phyloP scores from a whole-genome alignment of 2,329 filamentous ascomycete species.

The Exophiala viscosa region DNA sequence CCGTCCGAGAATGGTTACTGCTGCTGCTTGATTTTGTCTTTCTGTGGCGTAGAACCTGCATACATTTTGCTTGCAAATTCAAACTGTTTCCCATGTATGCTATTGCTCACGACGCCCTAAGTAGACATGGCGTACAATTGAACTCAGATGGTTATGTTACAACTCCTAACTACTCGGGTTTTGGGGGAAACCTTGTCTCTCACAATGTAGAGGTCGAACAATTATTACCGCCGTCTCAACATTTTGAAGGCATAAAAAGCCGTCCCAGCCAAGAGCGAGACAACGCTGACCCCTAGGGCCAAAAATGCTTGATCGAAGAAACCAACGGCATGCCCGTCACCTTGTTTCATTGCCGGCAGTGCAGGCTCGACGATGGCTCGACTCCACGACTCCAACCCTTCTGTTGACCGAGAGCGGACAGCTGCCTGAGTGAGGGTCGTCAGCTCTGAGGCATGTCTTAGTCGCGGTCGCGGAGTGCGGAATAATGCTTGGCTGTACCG shows the following conservation, averaged over 20 bases:
- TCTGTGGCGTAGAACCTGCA: background rate
- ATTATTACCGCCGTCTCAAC: background rate
- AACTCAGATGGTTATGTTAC: background rate
- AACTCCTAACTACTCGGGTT: background rate
- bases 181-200: no score
- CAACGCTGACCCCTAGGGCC: background rate
- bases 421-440: background rate
- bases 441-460: conserved; percentile 1
- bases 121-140: no score
- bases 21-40: background rate
- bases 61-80: background rate
- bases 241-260: conserved; percentile 1
- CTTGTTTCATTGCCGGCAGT: conserved; percentile 37
- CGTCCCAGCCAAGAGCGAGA: background rate
- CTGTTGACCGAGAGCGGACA: background rate
- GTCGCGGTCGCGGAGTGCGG: conserved; percentile 6
- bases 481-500: conserved; percentile 4
- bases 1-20: background rate
- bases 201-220: background rate
- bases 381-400: conserved; percentile 3
- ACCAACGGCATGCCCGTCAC: conserved; percentile 36
- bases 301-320: conserved; percentile 51
- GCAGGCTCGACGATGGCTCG: conserved; percentile 23
- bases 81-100: background rate
- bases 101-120: no score